These are phyloP conservation scores for Byssoonygena ceratinophila DNA, from an alignment of 2,329 filamentous ascomycete genomes.

Conservation along the genomic window DNA sequence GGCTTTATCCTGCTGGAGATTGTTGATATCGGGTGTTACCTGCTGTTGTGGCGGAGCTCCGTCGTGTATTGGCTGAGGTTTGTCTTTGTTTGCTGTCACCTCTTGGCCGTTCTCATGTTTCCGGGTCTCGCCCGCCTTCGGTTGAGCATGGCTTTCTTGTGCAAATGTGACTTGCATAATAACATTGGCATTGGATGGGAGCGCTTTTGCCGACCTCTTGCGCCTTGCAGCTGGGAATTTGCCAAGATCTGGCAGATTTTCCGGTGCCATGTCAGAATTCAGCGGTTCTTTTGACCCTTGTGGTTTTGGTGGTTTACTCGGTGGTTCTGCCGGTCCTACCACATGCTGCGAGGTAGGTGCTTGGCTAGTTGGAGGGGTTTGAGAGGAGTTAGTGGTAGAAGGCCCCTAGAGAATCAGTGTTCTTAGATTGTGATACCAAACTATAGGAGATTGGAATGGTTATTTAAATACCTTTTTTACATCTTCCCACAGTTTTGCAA, in stretches of 20 bases:
- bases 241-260: constrained; percentile 12
- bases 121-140: not conserved
- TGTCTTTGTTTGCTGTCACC: too few relatives aligned
- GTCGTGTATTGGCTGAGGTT: too few relatives aligned
- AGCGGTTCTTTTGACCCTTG: not conserved
- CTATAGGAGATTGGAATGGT: not conserved
- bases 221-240: constrained; percentile 16
- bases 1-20: too few relatives aligned
- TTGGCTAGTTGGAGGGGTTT: not conserved
- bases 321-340: not conserved
- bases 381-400: not conserved
- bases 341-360: not conserved
- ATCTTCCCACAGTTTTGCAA: constrained; percentile 47
- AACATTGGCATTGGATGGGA: not conserved
- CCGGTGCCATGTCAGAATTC: not conserved
- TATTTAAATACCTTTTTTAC: constrained; percentile 35
- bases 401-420: not conserved
- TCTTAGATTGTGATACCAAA: not conserved
- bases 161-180: too few relatives aligned
- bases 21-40: too few relatives aligned
- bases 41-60: too few relatives aligned
- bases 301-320: not conserved
- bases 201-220: constrained; percentile 8
- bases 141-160: not conserved
- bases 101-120: too few relatives aligned